phyloP scores from a whole-genome alignment of 2,329 filamentous ascomycete species.

The Furcasterigmium furcatum region DNA sequence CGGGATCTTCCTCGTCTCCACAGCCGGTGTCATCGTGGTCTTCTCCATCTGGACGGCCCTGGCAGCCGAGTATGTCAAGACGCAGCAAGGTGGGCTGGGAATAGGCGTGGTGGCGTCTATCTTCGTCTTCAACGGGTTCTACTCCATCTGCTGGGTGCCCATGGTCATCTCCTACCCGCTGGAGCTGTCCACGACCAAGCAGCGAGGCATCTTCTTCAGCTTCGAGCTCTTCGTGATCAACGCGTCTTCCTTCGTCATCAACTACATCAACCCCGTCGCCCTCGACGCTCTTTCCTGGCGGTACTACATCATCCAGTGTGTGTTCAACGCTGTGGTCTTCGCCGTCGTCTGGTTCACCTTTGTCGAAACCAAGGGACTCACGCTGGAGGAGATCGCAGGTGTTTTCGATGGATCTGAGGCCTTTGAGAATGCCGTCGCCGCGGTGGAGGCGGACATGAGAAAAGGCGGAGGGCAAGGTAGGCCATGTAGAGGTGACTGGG shows the following conservation, averaged over 20 bases:
- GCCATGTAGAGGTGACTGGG: too few species aligned
- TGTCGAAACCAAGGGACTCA: constrained; percentile 9
- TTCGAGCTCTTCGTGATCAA: constrained; percentile 20
- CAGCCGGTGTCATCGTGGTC: constrained; percentile 18
- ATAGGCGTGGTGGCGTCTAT: constrained; percentile 6
- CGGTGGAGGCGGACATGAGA: background rate
- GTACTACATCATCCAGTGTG: constrained; percentile 43
- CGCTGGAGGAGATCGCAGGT: constrained; percentile 9
- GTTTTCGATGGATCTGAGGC: constrained; percentile 9
- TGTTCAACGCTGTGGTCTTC: constrained; percentile 15
- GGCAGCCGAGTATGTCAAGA: constrained; percentile 2
- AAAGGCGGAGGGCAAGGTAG: too few species aligned
- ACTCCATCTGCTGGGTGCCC: constrained; percentile 7
- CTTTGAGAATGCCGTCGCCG: background rate
- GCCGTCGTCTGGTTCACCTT: constrained; percentile 7
- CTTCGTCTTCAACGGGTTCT: constrained; percentile 6
- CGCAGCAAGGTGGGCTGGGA: constrained; percentile 19
- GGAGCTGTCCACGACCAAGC: constrained; percentile 8
- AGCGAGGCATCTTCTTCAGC: constrained; percentile 12
- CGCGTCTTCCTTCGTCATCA: constrained; percentile 26
- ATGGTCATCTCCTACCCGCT: constrained; percentile 26
- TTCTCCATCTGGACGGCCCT: constrained; percentile 20
- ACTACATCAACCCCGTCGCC: constrained; percentile 39
- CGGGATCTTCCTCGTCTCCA: constrained; percentile 12
- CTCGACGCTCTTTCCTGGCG: constrained; percentile 37